A percentile compares a stretch with the other conserved stretches of the same genome.
These are phyloP conservation scores for Microsporum canis DNA, from an alignment of 2,329 filamentous ascomycete genomes.

Conservation along the genomic window DNA sequence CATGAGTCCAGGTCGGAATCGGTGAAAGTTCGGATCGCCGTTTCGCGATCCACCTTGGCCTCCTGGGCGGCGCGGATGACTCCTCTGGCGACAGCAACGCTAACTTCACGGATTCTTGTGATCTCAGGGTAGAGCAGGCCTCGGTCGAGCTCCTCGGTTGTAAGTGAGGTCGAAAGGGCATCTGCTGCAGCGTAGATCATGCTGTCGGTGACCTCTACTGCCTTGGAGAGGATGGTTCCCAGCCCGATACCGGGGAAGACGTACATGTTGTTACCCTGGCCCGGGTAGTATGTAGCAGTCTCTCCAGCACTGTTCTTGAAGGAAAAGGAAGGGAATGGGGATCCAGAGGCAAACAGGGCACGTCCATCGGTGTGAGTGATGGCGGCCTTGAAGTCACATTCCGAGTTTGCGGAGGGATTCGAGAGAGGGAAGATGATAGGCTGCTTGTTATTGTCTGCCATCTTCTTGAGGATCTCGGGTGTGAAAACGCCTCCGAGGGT, in stretches of 20 bases:
- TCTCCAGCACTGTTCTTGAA: slow-evolving; percentile 50
- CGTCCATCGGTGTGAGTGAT: slow-evolving; percentile 82
- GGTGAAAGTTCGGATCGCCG: slow-evolving; percentile 32
- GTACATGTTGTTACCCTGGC: slow-evolving; percentile 74
- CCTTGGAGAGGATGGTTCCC: slow-evolving; percentile 82
- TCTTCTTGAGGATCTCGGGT: slow-evolving; percentile 62
- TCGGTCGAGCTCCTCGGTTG: slow-evolving; percentile 65
- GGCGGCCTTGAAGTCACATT: slow-evolving; percentile 94
- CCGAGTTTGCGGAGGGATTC: slow-evolving; percentile 91
- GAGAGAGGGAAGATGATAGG: slow-evolving; percentile 94
- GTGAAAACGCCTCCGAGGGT: slow-evolving; percentile 94
- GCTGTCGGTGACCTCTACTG: slow-evolving; percentile 73
- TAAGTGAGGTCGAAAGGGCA: slow-evolving; percentile 66
- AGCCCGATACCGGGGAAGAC: slow-evolving; percentile 95
- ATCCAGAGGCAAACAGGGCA: slow-evolving; percentile 88
- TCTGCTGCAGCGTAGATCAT: slow-evolving; percentile 96
- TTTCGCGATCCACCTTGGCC: slow-evolving; percentile 55
- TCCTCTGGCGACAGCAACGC: slow-evolving; percentile 71
- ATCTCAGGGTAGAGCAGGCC: slow-evolving; percentile 87
- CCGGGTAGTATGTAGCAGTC: slow-evolving; percentile 58
- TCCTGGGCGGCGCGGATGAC: slow-evolving; percentile 86
- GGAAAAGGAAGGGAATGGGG: slow-evolving; percentile 68
- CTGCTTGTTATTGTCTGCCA: slow-evolving; percentile 53
- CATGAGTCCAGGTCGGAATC: slow-evolving; percentile 36
- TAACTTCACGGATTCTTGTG: slow-evolving; percentile 82